A percentile compares a stretch with the other conserved stretches of the same genome.
Conservation (phyloP, 805 yeast genomes). For the Cyberlindnera subsufficiens region DNA sequence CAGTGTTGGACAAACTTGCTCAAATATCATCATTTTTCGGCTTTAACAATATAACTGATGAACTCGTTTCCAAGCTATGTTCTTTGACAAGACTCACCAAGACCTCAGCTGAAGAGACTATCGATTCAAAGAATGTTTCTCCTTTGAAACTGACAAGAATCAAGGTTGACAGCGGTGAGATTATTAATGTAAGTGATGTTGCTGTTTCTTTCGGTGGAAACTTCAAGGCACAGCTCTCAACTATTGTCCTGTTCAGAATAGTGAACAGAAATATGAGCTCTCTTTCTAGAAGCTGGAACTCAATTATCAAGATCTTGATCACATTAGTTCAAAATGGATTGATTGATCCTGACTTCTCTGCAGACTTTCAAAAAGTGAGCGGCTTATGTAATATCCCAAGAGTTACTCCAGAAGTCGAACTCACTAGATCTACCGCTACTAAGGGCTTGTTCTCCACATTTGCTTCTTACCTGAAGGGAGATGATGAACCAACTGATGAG, state of each 20-base stretch:
- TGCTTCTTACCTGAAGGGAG: conserved; percentile 89
- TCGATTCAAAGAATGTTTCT: conserved; percentile 1
- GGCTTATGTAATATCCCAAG: conserved; percentile 48
- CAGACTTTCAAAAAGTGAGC: conserved; percentile 55
- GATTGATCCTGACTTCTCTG: conserved; percentile 58
- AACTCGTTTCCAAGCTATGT: conserved; percentile 57
- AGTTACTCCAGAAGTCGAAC: conserved; percentile 61
- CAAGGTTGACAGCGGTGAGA: conserved; percentile 23
- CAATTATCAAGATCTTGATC: conserved; percentile 52
- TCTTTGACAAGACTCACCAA: conserved; percentile 57
- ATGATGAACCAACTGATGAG: conserved; percentile 91
- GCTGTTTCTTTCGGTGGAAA: conserved; percentile 85
- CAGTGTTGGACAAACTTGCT: conserved; percentile 83
- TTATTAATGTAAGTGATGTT: conserved; percentile 68
- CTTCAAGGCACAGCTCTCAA: conserved; percentile 85
- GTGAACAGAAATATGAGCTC: conserved; percentile 50
- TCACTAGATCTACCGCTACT: conserved; percentile 56
- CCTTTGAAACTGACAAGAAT: conserved; percentile 20
- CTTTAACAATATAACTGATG: conserved; percentile 52
- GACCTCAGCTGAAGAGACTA: conserved; percentile 2
- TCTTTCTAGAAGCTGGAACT: conserved; percentile 47
- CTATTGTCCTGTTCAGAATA: conserved; percentile 79
- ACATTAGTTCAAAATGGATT: conserved; percentile 69
- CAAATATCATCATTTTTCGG: conserved; percentile 64
- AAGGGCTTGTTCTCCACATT: conserved; percentile 87